A percentile compares a stretch with the other conserved stretches of the same genome.
phyloP scores from a whole-genome alignment of 805 yeast genomes.

The Candida maris region DNA sequence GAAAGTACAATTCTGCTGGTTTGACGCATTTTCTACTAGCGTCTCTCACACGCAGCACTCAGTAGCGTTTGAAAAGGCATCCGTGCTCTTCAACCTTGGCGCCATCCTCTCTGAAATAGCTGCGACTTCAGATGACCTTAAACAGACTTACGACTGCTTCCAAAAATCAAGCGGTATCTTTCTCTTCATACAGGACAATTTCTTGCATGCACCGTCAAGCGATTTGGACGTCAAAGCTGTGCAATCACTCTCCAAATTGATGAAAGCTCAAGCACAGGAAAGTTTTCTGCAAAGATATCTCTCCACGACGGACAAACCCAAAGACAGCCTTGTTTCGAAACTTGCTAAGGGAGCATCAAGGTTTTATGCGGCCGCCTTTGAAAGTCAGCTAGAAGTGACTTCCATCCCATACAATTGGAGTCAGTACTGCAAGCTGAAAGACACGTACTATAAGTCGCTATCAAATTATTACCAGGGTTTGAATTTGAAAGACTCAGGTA shows the following conservation, averaged over 20 bases:
- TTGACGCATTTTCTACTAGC: slow-evolving; percentile 59
- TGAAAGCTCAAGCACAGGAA: slow-evolving; percentile 89
- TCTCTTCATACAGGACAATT: slow-evolving; percentile 69
- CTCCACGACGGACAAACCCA: slow-evolving; percentile 40
- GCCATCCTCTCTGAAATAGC: slow-evolving; percentile 55
- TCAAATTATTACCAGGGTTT: slow-evolving; percentile 59
- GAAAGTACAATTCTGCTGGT: slow-evolving; percentile 70
- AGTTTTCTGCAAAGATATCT: slow-evolving; percentile 65
- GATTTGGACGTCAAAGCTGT: slow-evolving; percentile 73
- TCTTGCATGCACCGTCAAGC: slow-evolving; percentile 81
- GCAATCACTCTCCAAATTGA: slow-evolving; percentile 55
- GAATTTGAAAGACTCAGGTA: slow-evolving; percentile 48
- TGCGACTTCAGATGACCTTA: slow-evolving; percentile 41
- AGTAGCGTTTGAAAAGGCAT: slow-evolving; percentile 86
- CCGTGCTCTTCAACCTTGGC: slow-evolving; percentile 74
- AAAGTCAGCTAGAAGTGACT: slow-evolving; percentile 37
- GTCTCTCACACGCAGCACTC: slow-evolving; percentile 65
- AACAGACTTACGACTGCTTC: slow-evolving; percentile 54
- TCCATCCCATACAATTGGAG: slow-evolving; percentile 43
- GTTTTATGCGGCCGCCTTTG: slow-evolving; percentile 51
- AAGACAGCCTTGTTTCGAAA: slow-evolving; percentile 71
- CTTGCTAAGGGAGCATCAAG: slow-evolving; percentile 61
- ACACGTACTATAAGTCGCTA: slow-evolving; percentile 52
- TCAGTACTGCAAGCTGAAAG: slow-evolving; percentile 48
- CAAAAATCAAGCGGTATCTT: slow-evolving; percentile 80